A percentile compares a stretch with the other conserved stretches of the same genome.
phyloP scores from a whole-genome alignment of 2,329 filamentous ascomycete genomes.

The Fusarium sp. region DNA sequence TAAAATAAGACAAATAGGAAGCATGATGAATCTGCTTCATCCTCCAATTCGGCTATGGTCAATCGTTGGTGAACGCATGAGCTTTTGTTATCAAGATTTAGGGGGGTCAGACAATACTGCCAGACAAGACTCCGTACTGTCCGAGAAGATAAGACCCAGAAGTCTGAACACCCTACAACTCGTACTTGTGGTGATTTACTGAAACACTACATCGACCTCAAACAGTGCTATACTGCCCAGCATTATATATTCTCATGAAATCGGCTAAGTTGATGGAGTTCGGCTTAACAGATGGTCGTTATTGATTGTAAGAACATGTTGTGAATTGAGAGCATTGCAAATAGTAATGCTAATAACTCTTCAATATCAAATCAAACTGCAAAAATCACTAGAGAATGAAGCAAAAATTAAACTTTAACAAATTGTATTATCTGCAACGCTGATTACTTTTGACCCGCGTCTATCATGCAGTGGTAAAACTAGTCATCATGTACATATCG shows the following conservation, averaged over 20 bases:
- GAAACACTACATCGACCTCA: no score
- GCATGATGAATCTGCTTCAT: constrained; percentile 1
- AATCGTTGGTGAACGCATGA: background rate
- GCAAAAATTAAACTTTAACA: constrained; percentile 30
- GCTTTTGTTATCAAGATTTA: background rate
- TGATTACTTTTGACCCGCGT: constrained; percentile 41
- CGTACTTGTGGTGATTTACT: no score
- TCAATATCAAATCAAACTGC: background rate
- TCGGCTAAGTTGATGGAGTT: no score
- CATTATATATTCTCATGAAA: no score
- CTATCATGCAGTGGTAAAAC: constrained; percentile 39
- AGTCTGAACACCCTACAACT: no score
- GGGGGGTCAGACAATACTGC: no score
- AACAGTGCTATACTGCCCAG: no score
- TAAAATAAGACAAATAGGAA: constrained; percentile 8
- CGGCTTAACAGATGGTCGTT: no score
- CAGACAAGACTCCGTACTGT: no score
- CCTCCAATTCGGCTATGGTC: no score
- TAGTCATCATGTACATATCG: constrained; percentile 42
- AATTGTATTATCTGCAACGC: constrained; percentile 45
- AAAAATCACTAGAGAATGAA: constrained; percentile 1
- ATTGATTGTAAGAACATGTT: no score
- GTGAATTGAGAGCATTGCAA: background rate
- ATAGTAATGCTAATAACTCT: background rate
- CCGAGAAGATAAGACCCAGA: no score